Percentiles rank a stretch among this genome's conserved stretches.
Evolutionary conservation across 176 grass and related monocot species (phyloP).

Genomic region (Rhynchospora breviuscula): DNA sequence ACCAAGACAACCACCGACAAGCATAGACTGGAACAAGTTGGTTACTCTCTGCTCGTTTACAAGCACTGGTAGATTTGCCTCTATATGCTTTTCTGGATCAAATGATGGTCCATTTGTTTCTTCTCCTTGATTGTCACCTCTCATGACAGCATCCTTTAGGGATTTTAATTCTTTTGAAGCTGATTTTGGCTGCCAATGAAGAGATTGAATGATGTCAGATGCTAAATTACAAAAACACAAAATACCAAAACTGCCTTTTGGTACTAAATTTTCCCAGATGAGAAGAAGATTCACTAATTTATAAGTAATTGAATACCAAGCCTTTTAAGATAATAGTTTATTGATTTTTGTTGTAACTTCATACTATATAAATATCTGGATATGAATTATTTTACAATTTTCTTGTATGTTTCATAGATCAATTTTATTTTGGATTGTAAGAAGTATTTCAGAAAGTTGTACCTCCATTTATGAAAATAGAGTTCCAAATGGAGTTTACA

Average conservation of each 20-base stretch:
- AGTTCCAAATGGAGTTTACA: background rate
- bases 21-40: conserved; percentile 77
- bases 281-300: background rate
- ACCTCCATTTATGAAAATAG: background rate
- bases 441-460: background rate
- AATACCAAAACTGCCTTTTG: background rate
- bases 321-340: background rate
- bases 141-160: conserved; percentile 56
- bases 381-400: background rate
- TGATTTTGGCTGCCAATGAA: conserved; percentile 33
- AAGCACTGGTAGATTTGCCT: conserved; percentile 65
- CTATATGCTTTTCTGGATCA: conserved; percentile 80
- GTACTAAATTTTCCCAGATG: background rate
- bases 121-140: conserved; percentile 27
- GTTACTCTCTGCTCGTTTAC: conserved; percentile 85
- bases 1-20: conserved; percentile 63
- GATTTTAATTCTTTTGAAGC: conserved; percentile 57
- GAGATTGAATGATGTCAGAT: background rate
- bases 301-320: background rate
- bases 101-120: conserved; percentile 30
- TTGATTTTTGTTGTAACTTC: background rate
- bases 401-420: background rate
- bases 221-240: background rate
- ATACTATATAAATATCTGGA: background rate
- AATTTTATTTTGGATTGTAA: background rate